Evolutionary conservation across 352 stramenopile genomes (phyloP), one percentile per base, ranked within the genome.

Genomic region (Phytophthora colocasiae): DNA sequence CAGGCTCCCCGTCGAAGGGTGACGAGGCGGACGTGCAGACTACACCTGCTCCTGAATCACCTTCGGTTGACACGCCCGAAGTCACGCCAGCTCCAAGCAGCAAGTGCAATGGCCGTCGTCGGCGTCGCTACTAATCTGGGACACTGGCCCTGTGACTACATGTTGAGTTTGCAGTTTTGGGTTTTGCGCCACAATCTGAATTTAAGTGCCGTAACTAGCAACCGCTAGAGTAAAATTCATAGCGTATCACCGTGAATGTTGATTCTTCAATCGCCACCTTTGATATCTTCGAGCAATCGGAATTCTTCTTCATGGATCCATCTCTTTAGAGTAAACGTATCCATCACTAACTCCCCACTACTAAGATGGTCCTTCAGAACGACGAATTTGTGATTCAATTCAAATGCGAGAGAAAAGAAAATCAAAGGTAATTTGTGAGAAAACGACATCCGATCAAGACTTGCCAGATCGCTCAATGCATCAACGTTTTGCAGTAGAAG

Each of bases 401-500:
- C 27, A 87, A 77, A 89, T 89, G 75, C 63, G 52, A 9, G 14
- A 15, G 2, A 73, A 71, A 40, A 59, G 6, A 83, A 83, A 34
- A 75, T 84, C 36, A 66, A 73, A n/a, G 80, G 80, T 14, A 39
- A 73, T 15, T 75, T 84, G 11, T 89, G 80, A 78, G 63, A 84
- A 15, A 83, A 84, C 41, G 78, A 89, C 47, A 64, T 89, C 12
- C 75, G 80, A 0, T 89, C 80, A 12, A 53, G 53, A n/a, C n/a
- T n/a, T n/a, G n/a, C n/a, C n/a, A n/a, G n/a, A 31, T 78, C 80
- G 24, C 66, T 89, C 1, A 85, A 76, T 61, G 78, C 80, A 7
- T 75, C 75, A 4, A 66, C 60, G 4, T 89, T 86, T 48, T 81
- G 78, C 39, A 60, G 57, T 48, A 75, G 78, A 24, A 62, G 50